Evolutionary conservation across 2,329 filamentous ascomycete species (phyloP), one percentile per base, ranked within the genome.

Genomic region (Claviceps arundinis): DNA sequence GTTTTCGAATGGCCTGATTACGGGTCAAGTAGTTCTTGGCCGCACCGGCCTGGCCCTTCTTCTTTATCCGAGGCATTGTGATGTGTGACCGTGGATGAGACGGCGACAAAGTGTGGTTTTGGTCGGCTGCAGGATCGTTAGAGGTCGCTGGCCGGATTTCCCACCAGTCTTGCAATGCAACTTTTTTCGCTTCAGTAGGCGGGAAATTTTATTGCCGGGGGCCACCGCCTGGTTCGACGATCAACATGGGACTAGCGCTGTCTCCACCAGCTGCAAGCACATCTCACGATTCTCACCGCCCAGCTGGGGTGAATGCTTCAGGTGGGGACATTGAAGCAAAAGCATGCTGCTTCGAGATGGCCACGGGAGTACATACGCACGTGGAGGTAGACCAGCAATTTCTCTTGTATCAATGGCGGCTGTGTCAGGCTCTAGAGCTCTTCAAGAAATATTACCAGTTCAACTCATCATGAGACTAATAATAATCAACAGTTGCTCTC

Each of bases 21-120:
- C 93, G 81, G 53, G 93, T 98, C 62, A 98, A 89, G 76, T 91
- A 98, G 79, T 98, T 98, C 74, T 93, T 95, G 73, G 90, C 89
- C 69, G 89, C 85, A 69, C 93, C 93, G 67, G 90, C 78, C 68
- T 87, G 82, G 66, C 90, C 90, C 75, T 91, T 96, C 78, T 88
- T 94, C 82, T 93, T 94, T 62, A 90, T 84, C 63, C 82, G 83
- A 52, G 73, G 80, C 89, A 94, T 80, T 60, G 57, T 66, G 30
- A 34, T 34, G 54, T 50, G 24, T 37, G 46, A 41, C 41, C 41
- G 50, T 49, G 55, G 54, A 30, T 49, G 43, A 54, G 49, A 57
- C 51, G 59, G 11, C 19, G 50, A 46, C 52, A 44, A 38, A 55
- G 30, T 47, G 45, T 38, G 34, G 5, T 37, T 16, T 37, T 37